Base-by-base conservation (phyloP, 225 moss, liverwort and hornwort species). In the Physcomitrium patens region DNA sequence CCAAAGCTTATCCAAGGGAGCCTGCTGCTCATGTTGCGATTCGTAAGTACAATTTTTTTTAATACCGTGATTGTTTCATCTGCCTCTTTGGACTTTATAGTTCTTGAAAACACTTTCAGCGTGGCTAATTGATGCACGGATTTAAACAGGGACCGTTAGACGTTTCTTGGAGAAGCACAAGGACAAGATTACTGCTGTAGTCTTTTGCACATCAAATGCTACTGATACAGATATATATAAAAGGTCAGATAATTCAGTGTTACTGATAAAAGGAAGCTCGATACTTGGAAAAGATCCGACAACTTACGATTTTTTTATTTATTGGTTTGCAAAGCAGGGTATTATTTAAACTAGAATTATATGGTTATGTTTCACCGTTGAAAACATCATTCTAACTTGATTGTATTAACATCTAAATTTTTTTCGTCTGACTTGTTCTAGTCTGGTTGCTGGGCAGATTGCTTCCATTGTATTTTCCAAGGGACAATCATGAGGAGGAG, bases 1-100 rank as follows among this genome's bases (percentile, higher is more conserved):
- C 85, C 60, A 99, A 99, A 85, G 93, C 89, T 20, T 99, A 95
- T 86, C 99, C 99, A 71, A 90, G 91, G 69, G 99, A 99, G 56
- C 86, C 93, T 72, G 99, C 99, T 73, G 95, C 99, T 53, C 99
- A 99, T 82, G 99, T 99, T 64, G 95, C 99, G 56, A 99, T 99
- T 42, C 87, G 96, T 96, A 86, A 88, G 96, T 81, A 50, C 28
- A 46, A 14, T 37, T 53, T 57, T 41, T 18, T 61, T 71, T 26
- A 47, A 17, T 64, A 43, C 51, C 19, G 12, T 18, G 28, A 28
- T 66, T 14, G 43, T 68, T 37, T 74, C 44, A 66, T 80, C 44
- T 71, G 37, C 31, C 12, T 77, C 19, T 11, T 60, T 56, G 45
- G 42, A 9, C 72, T 55, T 70, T 50, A 60, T 68, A 8, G 17